Evolutionary conservation across 495 filamentous ascomycete species (phyloP).

Genomic region (Hyaloscypha finlandica): DNA sequence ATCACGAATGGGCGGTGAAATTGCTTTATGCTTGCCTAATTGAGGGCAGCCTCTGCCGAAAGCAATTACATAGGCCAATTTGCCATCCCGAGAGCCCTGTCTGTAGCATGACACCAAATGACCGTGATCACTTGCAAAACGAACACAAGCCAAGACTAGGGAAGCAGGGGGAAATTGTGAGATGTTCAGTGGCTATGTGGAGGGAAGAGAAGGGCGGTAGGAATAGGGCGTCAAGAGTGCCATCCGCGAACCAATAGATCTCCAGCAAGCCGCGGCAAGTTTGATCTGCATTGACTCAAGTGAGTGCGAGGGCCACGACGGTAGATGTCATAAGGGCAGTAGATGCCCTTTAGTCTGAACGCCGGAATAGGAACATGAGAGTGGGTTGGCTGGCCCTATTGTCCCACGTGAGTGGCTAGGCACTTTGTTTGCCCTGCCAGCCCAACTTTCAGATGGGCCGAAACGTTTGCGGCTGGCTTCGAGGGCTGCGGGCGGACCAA

Average conservation of each 20-base stretch:
- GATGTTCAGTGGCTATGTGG: neutral
- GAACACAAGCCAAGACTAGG: neutral
- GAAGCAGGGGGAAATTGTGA: neutral
- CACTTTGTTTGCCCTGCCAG: neutral
- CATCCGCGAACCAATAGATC: neutral
- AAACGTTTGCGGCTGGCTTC: neutral
- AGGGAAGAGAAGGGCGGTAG: neutral
- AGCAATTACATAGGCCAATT: slow-evolving; percentile 15
- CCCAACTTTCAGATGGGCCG: neutral
- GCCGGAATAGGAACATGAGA: neutral
- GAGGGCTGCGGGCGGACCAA: neutral
- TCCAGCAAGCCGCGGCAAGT: neutral
- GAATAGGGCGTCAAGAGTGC: neutral
- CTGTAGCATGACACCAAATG: neutral
- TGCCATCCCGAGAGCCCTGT: neutral
- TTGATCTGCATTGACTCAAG: neutral
- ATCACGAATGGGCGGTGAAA: neutral
- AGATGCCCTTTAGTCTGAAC: neutral
- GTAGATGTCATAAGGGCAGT: neutral
- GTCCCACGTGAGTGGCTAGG: neutral
- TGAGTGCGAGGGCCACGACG: neutral
- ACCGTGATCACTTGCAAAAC: neutral
- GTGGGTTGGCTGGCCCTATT: neutral
- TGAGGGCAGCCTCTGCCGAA: neutral
- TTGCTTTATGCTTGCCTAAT: neutral